A percentile compares a stretch with the other conserved stretches of the same genome.
These are phyloP conservation scores for Saccharomycopsis phalli DNA, from an alignment of 1,139 yeast species.

Conservation along the genomic window DNA sequence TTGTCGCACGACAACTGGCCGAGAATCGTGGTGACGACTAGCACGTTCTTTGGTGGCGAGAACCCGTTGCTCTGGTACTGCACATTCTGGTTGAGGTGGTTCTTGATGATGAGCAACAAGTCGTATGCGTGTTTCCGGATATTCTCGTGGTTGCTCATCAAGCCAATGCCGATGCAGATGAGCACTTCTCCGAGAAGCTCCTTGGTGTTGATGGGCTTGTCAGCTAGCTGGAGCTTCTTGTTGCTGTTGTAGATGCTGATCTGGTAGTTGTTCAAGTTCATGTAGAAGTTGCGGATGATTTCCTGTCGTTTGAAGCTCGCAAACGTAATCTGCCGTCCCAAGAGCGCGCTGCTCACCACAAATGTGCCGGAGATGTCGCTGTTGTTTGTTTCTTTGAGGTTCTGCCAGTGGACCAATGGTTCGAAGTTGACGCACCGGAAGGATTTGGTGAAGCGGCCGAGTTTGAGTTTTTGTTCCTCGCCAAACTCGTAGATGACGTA, in stretches of 20 bases:
- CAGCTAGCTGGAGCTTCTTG: background rate
- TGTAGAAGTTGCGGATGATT: constrained; percentile 11
- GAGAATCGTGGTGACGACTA: constrained; percentile 9
- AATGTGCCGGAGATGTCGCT: constrained; percentile 1
- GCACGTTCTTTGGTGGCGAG: constrained; percentile 15
- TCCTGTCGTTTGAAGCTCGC: constrained; percentile 9
- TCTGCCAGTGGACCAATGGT: constrained; percentile 15
- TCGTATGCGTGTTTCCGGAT: constrained; percentile 16
- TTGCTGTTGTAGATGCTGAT: constrained; percentile 7
- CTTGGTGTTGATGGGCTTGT: background rate
- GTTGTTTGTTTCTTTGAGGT: constrained; percentile 8
- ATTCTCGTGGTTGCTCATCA: constrained; percentile 6
- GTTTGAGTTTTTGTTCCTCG: constrained; percentile 6
- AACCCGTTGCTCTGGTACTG: no score
- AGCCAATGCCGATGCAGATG: constrained; percentile 15
- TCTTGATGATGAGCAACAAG: constrained; percentile 3
- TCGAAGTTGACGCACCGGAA: constrained; percentile 16
- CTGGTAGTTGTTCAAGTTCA: constrained; percentile 9
- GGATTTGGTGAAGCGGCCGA: constrained; percentile 12
- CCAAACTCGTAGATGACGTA: constrained; percentile 13
- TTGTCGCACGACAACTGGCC: constrained; percentile 4
- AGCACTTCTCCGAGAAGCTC: constrained; percentile 15
- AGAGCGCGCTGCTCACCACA: constrained; percentile 7
- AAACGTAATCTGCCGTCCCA: constrained; percentile 6
- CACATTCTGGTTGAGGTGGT: constrained; percentile 4